Conservation (phyloP, 495 filamentous ascomycete species). For the Xylaria cubensis region DNA sequence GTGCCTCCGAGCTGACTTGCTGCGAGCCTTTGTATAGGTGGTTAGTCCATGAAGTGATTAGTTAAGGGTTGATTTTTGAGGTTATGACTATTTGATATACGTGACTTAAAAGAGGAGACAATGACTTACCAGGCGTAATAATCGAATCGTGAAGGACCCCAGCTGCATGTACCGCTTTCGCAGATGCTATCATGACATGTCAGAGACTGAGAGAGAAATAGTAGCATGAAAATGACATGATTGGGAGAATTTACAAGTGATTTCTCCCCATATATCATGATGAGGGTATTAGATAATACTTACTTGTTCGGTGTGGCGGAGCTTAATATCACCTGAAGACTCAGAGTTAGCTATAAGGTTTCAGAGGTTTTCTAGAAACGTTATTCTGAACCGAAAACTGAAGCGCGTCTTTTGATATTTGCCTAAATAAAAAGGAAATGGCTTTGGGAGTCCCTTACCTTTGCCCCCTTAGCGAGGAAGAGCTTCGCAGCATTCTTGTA, state of each 20-base stretch:
- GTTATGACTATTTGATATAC: no score
- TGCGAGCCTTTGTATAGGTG: slow-evolving; percentile 28
- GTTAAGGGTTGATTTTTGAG: neutral
- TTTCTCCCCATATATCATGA: neutral
- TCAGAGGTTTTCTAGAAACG: no score
- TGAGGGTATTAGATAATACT: neutral
- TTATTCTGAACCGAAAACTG: no score
- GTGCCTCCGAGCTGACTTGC: slow-evolving; percentile 38
- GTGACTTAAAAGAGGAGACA: no score
- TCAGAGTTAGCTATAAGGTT: no score
- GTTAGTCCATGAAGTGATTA: neutral
- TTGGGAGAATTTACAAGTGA: neutral
- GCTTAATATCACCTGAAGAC: slow-evolving; percentile 52
- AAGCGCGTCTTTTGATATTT: no score
- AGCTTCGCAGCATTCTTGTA: slow-evolving; percentile 60
- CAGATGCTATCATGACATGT: slow-evolving; percentile 43
- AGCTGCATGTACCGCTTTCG: slow-evolving; percentile 58
- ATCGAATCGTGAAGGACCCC: slow-evolving; percentile 56
- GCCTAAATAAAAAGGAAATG: no score
- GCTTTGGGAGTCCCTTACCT: slow-evolving; percentile 32
- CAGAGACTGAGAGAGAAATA: neutral
- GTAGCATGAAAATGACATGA: neutral
- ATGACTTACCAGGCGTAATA: slow-evolving; percentile 51
- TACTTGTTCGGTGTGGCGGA: slow-evolving; percentile 59
- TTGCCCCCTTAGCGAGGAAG: slow-evolving; percentile 61